These are phyloP conservation scores for Euryodendron excelsum DNA, from an alignment of 148 eudicot genomes.

Conservation along the genomic window DNA sequence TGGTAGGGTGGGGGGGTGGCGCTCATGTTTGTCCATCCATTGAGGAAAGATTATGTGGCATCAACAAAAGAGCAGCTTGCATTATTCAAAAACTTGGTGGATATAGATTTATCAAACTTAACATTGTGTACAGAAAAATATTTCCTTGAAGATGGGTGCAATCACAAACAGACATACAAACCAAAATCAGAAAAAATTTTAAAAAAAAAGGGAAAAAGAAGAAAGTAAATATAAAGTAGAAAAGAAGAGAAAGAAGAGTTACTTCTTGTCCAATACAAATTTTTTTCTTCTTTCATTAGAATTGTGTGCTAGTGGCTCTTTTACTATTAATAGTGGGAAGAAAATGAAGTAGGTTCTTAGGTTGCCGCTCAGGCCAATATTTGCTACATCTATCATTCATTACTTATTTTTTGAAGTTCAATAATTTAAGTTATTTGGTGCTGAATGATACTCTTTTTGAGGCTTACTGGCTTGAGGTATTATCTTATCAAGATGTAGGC, in stretches of 20 bases:
- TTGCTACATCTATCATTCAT: not conserved
- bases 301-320: not conserved
- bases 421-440: not conserved
- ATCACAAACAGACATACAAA: not conserved
- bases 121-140: not conserved
- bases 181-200: too few species aligned
- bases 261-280: not conserved
- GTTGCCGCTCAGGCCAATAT: not conserved
- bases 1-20: not conserved
- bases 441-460: not conserved
- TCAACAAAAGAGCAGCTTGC: not conserved
- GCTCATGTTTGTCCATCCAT: too few species aligned
- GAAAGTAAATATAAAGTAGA: not conserved
- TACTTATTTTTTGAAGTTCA: not conserved
- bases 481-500: not conserved
- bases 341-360: not conserved
- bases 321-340: not conserved
- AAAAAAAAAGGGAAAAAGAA: not conserved
- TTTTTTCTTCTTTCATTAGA: not conserved
- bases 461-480: not conserved
- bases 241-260: not conserved
- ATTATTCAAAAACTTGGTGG: not conserved
- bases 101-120: not conserved
- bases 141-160: not conserved
- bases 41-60: too few species aligned